phyloP scores from a whole-genome alignment of 2,329 filamentous ascomycete species.

The Madurella mycetomatis region DNA sequence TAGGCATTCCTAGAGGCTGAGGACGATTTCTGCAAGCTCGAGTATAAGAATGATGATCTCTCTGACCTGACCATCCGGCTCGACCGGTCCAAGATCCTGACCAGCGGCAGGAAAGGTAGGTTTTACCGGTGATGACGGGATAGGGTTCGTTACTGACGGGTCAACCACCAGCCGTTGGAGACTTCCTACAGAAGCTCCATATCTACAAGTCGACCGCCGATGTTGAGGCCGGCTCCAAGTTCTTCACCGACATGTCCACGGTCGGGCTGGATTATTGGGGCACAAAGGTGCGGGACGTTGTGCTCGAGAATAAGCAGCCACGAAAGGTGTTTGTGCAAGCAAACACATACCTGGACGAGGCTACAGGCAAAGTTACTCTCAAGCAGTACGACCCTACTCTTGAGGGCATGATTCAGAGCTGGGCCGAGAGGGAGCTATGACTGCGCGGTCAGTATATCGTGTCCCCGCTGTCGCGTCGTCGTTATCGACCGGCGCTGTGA shows the following conservation, averaged over 20 bases:
- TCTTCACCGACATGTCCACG: conserved; percentile 79
- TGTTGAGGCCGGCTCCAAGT: conserved; percentile 66
- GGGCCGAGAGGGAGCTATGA: conserved; percentile 57
- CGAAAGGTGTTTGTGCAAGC: conserved; percentile 90
- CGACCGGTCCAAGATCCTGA: conserved; percentile 82
- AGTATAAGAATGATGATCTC: conserved; percentile 67
- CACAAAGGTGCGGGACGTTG: conserved; percentile 69
- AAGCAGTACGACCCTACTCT: conserved; percentile 82
- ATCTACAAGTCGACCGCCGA: conserved; percentile 91
- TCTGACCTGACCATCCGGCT: conserved; percentile 78
- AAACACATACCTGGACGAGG: conserved; percentile 71
- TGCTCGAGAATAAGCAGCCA: conserved; percentile 74
- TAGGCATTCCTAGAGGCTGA: conserved; percentile 77
- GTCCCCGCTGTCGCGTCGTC: not conserved
- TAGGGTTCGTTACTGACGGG: conserved; percentile 2
- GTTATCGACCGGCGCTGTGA: not conserved
- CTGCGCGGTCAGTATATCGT: not conserved
- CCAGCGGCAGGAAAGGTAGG: conserved; percentile 65
- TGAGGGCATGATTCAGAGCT: conserved; percentile 80
- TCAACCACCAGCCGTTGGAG: conserved; percentile 60
- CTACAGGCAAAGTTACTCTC: conserved; percentile 65
- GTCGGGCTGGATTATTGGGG: conserved; percentile 83
- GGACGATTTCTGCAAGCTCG: conserved; percentile 80
- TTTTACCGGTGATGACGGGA: not conserved
- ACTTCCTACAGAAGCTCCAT: conserved; percentile 86